Percentiles rank a stretch among this genome's conserved stretches.
These are phyloP conservation scores for Scenedesmus sp. DNA, from an alignment of 163 green algal genomes.

Conservation along the genomic window DNA sequence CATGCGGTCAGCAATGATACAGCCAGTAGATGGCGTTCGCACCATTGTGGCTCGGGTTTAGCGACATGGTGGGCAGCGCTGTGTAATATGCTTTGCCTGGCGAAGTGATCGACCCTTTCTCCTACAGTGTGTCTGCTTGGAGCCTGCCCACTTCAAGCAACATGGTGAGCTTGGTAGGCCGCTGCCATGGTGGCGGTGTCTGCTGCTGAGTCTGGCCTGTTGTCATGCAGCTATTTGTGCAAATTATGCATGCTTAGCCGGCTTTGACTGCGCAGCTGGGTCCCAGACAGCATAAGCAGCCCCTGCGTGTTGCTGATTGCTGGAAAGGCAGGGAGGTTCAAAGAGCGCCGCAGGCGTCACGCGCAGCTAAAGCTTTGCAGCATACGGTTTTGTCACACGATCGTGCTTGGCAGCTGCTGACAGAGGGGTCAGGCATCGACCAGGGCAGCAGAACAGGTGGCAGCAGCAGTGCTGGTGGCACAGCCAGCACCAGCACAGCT, in stretches of 20 bases:
- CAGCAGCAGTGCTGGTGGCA: not conserved
- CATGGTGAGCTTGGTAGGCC: slow-evolving; percentile 9
- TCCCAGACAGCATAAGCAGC: not conserved
- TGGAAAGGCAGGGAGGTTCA: not conserved
- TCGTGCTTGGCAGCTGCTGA: not conserved
- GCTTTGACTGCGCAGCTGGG: not conserved
- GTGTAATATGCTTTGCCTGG: not conserved
- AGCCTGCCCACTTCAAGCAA: slow-evolving; percentile 19
- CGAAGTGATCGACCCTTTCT: not conserved
- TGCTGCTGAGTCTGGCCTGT: not conserved
- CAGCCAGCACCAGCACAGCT: not conserved
- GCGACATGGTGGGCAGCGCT: not conserved
- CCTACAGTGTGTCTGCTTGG: slow-evolving; percentile 16
- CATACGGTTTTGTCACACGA: too few relatives aligned
- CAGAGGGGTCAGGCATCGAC: not conserved
- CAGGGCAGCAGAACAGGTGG: not conserved
- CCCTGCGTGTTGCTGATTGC: slow-evolving; percentile 11
- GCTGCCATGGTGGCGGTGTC: slow-evolving; percentile 8
- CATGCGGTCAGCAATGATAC: not conserved
- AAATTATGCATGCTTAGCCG: not conserved
- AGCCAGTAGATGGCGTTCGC: not conserved
- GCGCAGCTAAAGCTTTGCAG: not conserved
- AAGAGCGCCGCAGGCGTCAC: not conserved
- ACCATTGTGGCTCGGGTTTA: not conserved
- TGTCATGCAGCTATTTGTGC: not conserved